phyloP scores from a whole-genome alignment of 768 basidiomycete species.

The Mycena floridula region DNA sequence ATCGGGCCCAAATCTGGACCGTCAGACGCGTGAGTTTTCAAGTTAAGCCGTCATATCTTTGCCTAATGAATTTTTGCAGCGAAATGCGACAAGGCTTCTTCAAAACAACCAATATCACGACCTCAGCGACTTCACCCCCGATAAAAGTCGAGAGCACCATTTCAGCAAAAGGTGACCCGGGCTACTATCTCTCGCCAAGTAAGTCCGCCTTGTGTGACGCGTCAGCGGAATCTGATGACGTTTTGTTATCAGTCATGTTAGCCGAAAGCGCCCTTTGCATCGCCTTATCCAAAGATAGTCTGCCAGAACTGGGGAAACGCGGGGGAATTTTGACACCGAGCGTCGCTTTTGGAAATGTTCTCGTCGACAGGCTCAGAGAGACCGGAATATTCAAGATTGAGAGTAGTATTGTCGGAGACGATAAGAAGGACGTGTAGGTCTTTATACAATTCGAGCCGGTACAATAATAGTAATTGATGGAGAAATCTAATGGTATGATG shows the following conservation, averaged over 20 bases:
- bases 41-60: background rate
- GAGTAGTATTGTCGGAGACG: constrained; percentile 35
- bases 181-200: constrained; percentile 58
- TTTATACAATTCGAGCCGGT: too few species aligned
- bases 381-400: constrained; percentile 59
- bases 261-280: constrained; percentile 73
- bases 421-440: background rate
- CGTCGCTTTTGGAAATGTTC: constrained; percentile 72
- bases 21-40: constrained; percentile 49
- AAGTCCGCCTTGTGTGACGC: constrained; percentile 13
- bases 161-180: constrained; percentile 70
- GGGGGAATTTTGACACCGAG: constrained; percentile 85
- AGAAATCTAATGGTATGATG: too few species aligned
- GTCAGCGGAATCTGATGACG: background rate
- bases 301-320: constrained; percentile 49
- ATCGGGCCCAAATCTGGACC: constrained; percentile 58
- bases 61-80: constrained; percentile 24
- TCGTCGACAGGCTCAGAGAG: constrained; percentile 60
- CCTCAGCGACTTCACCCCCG: constrained; percentile 39
- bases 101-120: constrained; percentile 64
- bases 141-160: constrained; percentile 56
- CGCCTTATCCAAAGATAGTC: constrained; percentile 41
- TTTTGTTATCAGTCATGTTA: constrained; percentile 53
- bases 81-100: constrained; percentile 54
- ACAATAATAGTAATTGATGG: too few species aligned